Conservation (phyloP, 768 basidiomycete species). For the Trametes maxima region DNA sequence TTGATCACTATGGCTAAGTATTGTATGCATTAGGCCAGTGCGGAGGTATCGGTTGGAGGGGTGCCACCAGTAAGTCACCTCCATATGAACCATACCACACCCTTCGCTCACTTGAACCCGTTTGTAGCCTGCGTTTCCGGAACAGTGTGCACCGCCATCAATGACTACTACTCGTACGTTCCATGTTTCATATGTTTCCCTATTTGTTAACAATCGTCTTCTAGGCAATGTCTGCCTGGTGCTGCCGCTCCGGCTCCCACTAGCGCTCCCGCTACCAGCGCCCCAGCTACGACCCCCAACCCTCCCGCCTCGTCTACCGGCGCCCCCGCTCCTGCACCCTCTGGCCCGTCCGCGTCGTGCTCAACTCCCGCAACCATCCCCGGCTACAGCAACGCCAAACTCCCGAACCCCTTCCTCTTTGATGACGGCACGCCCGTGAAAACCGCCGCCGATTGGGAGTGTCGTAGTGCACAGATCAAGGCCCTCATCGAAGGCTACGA, state of each 20-base stretch:
- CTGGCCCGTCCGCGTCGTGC: conserved; percentile 19
- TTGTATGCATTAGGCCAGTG: conserved; percentile 20
- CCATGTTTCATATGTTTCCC: too few species aligned
- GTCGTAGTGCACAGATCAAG: conserved; percentile 51
- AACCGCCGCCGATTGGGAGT: conserved; percentile 52
- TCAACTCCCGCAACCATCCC: conserved; percentile 28
- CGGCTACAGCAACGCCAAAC: conserved; percentile 42
- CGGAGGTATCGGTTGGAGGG: conserved; percentile 29
- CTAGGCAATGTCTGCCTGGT: conserved; percentile 23
- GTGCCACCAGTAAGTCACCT: conserved; percentile 19
- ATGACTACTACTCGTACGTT: conserved; percentile 27
- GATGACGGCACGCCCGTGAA: conserved; percentile 44
- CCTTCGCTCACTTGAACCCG: not conserved
- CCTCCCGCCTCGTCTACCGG: not conserved
- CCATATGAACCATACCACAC: not conserved
- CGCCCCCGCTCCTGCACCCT: conserved; percentile 1
- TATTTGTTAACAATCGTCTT: not conserved
- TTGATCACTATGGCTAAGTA: not conserved
- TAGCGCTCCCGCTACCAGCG: not conserved
- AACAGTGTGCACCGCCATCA: conserved; percentile 19
- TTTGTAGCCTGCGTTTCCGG: conserved; percentile 23
- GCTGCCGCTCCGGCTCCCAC: conserved; percentile 4
- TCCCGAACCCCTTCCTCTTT: conserved; percentile 60
- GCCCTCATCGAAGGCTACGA: conserved; percentile 56
- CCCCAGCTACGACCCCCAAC: not conserved